Conservation (phyloP, 345 rosid genomes). For the Syzygium grande region DNA sequence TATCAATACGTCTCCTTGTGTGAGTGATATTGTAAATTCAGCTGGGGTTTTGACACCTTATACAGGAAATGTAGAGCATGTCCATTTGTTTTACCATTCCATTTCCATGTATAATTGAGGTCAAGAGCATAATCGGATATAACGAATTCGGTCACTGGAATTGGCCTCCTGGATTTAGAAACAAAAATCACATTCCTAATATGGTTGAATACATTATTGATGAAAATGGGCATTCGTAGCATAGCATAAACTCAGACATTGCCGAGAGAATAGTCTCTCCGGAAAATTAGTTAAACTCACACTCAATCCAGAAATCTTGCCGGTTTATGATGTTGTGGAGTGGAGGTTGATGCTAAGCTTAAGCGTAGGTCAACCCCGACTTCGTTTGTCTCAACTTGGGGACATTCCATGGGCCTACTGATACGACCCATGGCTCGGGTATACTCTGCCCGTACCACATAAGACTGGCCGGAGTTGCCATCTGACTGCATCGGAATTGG, state of each 20-base stretch:
- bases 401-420: not conserved
- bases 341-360: not conserved
- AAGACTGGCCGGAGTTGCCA: not conserved
- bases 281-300: not conserved
- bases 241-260: not conserved
- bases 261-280: not conserved
- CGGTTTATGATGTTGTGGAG: not conserved
- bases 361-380: not conserved
- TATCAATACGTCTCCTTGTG: not conserved
- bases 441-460: not conserved
- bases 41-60: not conserved
- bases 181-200: not conserved
- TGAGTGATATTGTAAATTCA: not conserved
- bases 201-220: not conserved
- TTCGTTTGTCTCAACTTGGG: not conserved
- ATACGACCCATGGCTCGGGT: not conserved
- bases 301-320: not conserved
- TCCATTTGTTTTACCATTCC: not conserved
- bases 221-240: not conserved
- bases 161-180: not conserved
- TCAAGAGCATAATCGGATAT: not conserved
- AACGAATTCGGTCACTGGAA: not conserved
- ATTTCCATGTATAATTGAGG: not conserved
- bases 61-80: not conserved
- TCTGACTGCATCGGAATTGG: not conserved